These are phyloP conservation scores for Cladosporium colombiae DNA, from an alignment of 2,329 filamentous ascomycete species.

Conservation along the genomic window DNA sequence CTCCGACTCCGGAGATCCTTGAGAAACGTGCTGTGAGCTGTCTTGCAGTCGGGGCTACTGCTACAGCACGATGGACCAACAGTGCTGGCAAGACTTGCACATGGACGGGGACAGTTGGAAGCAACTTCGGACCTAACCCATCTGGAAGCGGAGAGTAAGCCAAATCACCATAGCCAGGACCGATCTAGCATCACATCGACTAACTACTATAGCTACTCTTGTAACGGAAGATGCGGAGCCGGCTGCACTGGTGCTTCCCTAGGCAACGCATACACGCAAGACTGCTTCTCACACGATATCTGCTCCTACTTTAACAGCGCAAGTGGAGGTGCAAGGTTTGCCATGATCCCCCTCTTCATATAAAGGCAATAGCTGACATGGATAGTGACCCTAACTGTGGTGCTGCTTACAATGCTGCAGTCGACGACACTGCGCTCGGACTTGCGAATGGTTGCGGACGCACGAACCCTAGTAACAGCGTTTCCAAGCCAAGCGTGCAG, in stretches of 20 bases:
- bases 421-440: conserved; percentile 48
- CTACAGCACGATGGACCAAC: conserved; percentile 52
- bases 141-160: conserved; percentile 49
- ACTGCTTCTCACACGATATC: conserved; percentile 54
- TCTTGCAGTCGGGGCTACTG: conserved; percentile 42
- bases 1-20: neutral
- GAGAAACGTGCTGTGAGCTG: conserved; percentile 39
- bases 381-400: conserved; percentile 52
- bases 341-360: neutral
- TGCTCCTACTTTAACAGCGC: conserved; percentile 55
- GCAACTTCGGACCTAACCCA: conserved; percentile 50
- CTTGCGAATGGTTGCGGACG: conserved; percentile 34
- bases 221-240: conserved; percentile 52
- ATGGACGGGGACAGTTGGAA: conserved; percentile 49
- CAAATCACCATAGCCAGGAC: neutral
- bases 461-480: conserved; percentile 35
- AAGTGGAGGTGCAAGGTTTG: conserved; percentile 48
- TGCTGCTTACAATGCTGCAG: conserved; percentile 45
- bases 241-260: conserved; percentile 48
- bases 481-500: conserved; percentile 25
- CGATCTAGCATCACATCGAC: neutral
- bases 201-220: conserved; percentile 45
- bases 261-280: conserved; percentile 53
- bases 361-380: neutral
- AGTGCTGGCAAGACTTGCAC: conserved; percentile 45